phyloP scores from a whole-genome alignment of 768 basidiomycete genomes.

The Psilocybe azurescens region DNA sequence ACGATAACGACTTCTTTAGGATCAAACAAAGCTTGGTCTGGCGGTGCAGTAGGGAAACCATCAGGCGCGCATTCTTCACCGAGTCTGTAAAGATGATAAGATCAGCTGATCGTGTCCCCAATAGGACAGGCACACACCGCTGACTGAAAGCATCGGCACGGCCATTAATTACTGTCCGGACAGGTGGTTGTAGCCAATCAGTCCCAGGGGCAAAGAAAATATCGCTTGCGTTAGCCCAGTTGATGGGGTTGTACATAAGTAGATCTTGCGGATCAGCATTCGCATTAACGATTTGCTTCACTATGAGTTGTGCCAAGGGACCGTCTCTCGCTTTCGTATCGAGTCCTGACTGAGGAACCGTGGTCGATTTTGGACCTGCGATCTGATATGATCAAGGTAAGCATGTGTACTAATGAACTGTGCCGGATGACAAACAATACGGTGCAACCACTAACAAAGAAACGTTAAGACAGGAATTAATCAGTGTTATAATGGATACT shows the following conservation, averaged over 20 bases:
- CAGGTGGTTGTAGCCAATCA: conserved; percentile 56
- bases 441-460: conserved; percentile 45
- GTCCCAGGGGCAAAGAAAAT: conserved; percentile 42
- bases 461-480: not conserved
- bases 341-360: conserved; percentile 60
- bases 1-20: conserved; percentile 58
- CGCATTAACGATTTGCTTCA: conserved; percentile 42
- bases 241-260: conserved; percentile 54
- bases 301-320: conserved; percentile 56
- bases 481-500: conserved; percentile 22
- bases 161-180: conserved; percentile 52
- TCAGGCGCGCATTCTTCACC: conserved; percentile 47
- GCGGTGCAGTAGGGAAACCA: conserved; percentile 37
- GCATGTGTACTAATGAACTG: too few relatives aligned
- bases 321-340: conserved; percentile 56
- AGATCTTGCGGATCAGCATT: conserved; percentile 47
- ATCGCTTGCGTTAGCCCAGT: conserved; percentile 53
- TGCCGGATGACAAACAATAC: conserved; percentile 39
- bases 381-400: conserved; percentile 36
- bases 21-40: conserved; percentile 53
- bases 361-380: conserved; percentile 54
- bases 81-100: conserved; percentile 34
- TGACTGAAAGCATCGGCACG: conserved; percentile 57
- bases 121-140: conserved; percentile 31
- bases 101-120: not conserved